Percentiles rank a stretch among this genome's conserved stretches.
These are phyloP conservation scores for Mucor mucedo DNA, from an alignment of 371 early-diverging fungal species.

Conservation along the genomic window DNA sequence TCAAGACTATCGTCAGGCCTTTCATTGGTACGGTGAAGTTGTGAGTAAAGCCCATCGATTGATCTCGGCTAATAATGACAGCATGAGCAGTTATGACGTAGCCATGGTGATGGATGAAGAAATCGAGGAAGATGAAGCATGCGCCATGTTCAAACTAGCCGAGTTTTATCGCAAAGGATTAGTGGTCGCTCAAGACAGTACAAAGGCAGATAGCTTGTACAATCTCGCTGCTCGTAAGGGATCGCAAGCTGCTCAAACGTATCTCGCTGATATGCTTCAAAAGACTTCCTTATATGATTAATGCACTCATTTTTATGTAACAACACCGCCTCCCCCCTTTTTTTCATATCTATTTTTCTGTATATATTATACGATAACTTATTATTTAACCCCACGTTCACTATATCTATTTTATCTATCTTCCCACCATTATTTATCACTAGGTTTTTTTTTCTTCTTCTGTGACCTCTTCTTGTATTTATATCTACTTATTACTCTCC, in stretches of 20 bases:
- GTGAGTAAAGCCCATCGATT: conserved; percentile 22
- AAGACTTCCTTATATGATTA: conserved; percentile 11
- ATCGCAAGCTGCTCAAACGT: conserved; percentile 26
- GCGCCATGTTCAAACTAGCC: conserved; percentile 40
- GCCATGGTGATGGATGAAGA: conserved; percentile 47
- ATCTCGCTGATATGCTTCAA: conserved; percentile 20
- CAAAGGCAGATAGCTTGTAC: conserved; percentile 34
- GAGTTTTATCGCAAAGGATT: conserved; percentile 45
- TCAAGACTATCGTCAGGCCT: conserved; percentile 70
- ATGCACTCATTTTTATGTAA: background rate
- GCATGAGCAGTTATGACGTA: background rate
- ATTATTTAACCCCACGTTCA: background rate
- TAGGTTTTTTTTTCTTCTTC: background rate
- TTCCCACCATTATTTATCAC: background rate
- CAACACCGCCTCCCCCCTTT: background rate
- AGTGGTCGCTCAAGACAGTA: conserved; percentile 16
- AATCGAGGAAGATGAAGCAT: conserved; percentile 33
- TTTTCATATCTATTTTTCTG: background rate
- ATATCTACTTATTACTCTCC: background rate
- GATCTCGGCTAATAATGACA: background rate
- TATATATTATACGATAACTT: conserved; percentile 5
- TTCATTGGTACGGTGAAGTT: conserved; percentile 82
- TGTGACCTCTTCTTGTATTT: background rate
- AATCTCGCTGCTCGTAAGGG: conserved; percentile 35
- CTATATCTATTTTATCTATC: background rate